Percentiles rank a stretch among this genome's conserved stretches.
These are phyloP conservation scores for Cryptosporidium viatorum DNA, from an alignment of 169 alveolate genomes.

Conservation along the genomic window DNA sequence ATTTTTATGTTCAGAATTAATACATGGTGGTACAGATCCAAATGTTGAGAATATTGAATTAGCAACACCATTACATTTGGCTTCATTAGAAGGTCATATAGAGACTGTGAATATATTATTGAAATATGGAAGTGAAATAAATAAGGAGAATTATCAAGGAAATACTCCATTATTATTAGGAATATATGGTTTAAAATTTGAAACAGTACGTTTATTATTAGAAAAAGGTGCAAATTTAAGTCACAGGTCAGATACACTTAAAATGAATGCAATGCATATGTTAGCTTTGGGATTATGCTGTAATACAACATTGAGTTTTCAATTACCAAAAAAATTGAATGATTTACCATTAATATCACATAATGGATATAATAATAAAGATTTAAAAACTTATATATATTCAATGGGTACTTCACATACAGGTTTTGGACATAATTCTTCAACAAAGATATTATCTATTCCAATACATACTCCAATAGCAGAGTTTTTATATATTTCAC, in stretches of 20 bases:
- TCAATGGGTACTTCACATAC: slow-evolving; percentile 71
- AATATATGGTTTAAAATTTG: slow-evolving; percentile 83
- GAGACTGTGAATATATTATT: slow-evolving; percentile 84
- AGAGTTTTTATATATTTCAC: slow-evolving; percentile 63
- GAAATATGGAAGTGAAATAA: slow-evolving; percentile 79
- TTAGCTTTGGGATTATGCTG: slow-evolving; percentile 61
- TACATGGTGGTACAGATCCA: slow-evolving; percentile 84
- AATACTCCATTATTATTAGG: slow-evolving; percentile 89
- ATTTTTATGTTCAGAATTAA: slow-evolving; percentile 82
- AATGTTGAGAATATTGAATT: slow-evolving; percentile 84
- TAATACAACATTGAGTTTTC: slow-evolving; percentile 53
- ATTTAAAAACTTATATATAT: slow-evolving; percentile 64
- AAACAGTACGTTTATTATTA: slow-evolving; percentile 79
- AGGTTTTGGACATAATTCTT: slow-evolving; percentile 62
- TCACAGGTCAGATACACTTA: slow-evolving; percentile 34
- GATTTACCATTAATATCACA: slow-evolving; percentile 61
- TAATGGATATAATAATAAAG: slow-evolving; percentile 60
- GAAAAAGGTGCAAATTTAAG: slow-evolving; percentile 80
- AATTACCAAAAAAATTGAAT: slow-evolving; percentile 60
- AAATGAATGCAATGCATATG: slow-evolving; percentile 57
- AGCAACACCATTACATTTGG: slow-evolving; percentile 90
- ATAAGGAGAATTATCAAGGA: slow-evolving; percentile 82
- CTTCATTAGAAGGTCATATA: slow-evolving; percentile 85
- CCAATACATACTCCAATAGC: slow-evolving; percentile 73
- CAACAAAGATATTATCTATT: slow-evolving; percentile 56